Base-by-base conservation (phyloP, 2,329 filamentous ascomycete genomes). In the Fonsecaea erecta region DNA sequence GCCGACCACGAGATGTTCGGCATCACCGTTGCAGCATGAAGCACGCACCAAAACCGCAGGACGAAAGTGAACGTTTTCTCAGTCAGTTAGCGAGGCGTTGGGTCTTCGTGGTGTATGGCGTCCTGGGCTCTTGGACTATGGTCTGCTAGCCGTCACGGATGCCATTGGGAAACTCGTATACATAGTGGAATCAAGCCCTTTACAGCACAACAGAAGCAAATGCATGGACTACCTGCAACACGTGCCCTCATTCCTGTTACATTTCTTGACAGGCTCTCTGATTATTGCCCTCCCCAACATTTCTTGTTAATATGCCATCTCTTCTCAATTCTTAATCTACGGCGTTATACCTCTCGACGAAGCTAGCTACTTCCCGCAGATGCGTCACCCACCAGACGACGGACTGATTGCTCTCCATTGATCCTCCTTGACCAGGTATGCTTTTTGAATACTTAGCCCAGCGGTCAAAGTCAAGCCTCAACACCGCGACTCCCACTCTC, bases 1-100 rank as follows among this genome's bases (percentile, higher is more conserved):
- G 92, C 95, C 72, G 95, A 98, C 76, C 70, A 71, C 46, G 67
- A 71, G 55, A 67, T 65, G 52, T 71, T 71, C 58, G 71, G 70
- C 14, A 67, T 71, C 28, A 48, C 53, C 40, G 48, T 67, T 26
- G 43, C 57, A 26, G 65, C 65, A 43, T 69, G 54, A 64, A 9
- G 32, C 16, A 18, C 4, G 43, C 21, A 12, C 11, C 2, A 9
- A 8, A n/a, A 8, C n/a, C n/a, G n/a, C n/a, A n/a, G 43, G 18
- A 48, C 43, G 43, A 48, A 48, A 24, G 18, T 48, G 43, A 26
- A 53, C 18, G 51, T 30, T 53, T n/a, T 52, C n/a, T n/a, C n/a
- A n/a, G 51, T 12, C 21, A 12, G 43, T 48, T 48, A 48, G 43
- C 43, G 43, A 48, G 43, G 43, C 18, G 43, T 48, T 48, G 7